Evolutionary conservation across 2,329 filamentous ascomycete genomes (phyloP).

Genomic region (Elsinoe fawcettii): DNA sequence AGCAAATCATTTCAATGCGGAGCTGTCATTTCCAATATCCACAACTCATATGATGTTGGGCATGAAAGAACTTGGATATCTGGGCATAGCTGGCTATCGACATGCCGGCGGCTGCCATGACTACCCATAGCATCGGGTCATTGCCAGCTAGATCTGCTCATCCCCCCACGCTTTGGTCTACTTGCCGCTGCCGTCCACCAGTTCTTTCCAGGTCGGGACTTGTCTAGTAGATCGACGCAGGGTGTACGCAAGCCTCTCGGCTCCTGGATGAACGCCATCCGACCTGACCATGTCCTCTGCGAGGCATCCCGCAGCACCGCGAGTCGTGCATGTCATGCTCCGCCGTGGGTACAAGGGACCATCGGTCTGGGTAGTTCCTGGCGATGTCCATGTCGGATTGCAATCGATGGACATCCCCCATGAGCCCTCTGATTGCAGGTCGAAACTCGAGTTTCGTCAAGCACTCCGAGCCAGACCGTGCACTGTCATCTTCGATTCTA

Average conservation of each 20-base stretch:
- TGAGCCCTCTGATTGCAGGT: neutral
- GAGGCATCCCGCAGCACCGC: neutral
- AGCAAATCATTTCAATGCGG: neutral
- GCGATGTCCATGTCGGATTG: neutral
- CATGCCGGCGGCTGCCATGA: too few relatives aligned
- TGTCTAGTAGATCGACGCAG: conserved; percentile 7
- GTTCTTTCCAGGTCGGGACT: neutral
- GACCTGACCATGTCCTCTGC: neutral
- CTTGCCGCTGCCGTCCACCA: neutral
- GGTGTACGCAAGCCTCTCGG: conserved; percentile 9
- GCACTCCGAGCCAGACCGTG: neutral
- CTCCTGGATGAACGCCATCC: neutral
- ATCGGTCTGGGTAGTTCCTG: neutral
- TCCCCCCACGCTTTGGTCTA: neutral
- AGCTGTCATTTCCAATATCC: neutral
- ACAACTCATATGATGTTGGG: neutral
- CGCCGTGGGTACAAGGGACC: neutral
- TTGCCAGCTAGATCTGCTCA: neutral
- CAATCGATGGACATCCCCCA: neutral
- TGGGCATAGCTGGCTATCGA: neutral
- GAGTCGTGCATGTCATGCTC: conserved; percentile 1
- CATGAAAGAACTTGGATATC: neutral
- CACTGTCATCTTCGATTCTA: neutral
- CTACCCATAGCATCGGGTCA: neutral
- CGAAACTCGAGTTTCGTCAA: neutral